phyloP scores from a whole-genome alignment of 208 protist species.

The Leishmania martiniquensis region DNA sequence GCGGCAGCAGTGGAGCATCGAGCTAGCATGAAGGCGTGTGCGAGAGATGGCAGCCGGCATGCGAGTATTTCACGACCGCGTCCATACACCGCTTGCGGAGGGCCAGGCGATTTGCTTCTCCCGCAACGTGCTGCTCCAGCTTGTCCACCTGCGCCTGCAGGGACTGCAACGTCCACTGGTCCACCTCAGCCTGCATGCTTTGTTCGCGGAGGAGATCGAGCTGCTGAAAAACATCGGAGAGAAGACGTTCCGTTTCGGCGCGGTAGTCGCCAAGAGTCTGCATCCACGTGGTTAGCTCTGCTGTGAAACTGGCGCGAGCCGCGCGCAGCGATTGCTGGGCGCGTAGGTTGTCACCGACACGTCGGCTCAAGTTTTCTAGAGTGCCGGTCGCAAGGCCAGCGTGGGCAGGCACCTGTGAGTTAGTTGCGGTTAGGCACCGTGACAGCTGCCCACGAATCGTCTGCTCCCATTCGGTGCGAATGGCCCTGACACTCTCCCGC shows the following conservation, averaged over 20 bases:
- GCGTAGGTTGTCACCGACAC: not conserved
- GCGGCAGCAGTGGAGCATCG: not conserved
- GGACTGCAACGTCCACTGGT: slow-evolving; percentile 17
- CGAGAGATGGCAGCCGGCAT: not conserved
- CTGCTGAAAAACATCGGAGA: slow-evolving; percentile 10
- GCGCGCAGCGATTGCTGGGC: slow-evolving; percentile 17
- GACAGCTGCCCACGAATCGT: slow-evolving; percentile 20
- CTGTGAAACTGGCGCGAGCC: slow-evolving; percentile 10
- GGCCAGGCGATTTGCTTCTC: slow-evolving; percentile 13
- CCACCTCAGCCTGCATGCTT: slow-evolving; percentile 17
- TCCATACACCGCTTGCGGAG: slow-evolving; percentile 16
- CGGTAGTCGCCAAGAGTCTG: slow-evolving; percentile 9
- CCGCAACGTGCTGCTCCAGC: slow-evolving; percentile 13
- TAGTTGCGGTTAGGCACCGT: slow-evolving; percentile 13
- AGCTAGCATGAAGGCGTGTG: not conserved
- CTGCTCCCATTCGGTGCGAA: slow-evolving; percentile 24
- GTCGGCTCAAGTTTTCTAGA: slow-evolving; percentile 2
- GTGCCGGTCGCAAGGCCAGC: slow-evolving; percentile 9
- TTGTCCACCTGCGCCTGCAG: slow-evolving; percentile 14
- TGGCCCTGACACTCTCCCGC: not conserved
- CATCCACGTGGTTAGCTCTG: slow-evolving; percentile 6
- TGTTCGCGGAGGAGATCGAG: slow-evolving; percentile 20
- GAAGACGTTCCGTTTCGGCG: slow-evolving; percentile 11
- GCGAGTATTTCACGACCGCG: not conserved
- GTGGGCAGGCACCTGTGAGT: slow-evolving; percentile 3